These are phyloP conservation scores for Caryopteris hybrid DNA, from an alignment of 305 asterid genomes.

Conservation along the genomic window DNA sequence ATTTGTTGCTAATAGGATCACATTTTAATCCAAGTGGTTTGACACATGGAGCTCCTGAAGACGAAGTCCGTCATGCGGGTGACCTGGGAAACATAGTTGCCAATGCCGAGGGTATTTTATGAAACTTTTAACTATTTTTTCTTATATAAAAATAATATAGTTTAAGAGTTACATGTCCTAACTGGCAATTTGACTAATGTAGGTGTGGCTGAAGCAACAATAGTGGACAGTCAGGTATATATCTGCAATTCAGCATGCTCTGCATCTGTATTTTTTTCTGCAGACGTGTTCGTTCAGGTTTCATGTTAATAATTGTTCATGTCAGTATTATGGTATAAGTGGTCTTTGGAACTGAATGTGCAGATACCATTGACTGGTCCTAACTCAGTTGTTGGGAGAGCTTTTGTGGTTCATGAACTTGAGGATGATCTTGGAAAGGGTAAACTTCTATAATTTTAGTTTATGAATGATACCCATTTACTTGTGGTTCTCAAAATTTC, in stretches of 20 bases:
- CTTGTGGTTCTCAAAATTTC: slow-evolving; percentile 4
- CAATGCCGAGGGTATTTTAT: slow-evolving; percentile 66
- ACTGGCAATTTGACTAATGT: slow-evolving; percentile 22
- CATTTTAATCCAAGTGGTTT: slow-evolving; percentile 80
- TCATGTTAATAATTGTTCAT: slow-evolving; percentile 2
- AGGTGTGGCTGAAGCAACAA: slow-evolving; percentile 93
- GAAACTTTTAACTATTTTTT: neutral
- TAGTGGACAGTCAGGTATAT: slow-evolving; percentile 78
- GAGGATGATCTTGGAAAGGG: slow-evolving; percentile 99
- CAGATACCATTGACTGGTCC: slow-evolving; percentile 90
- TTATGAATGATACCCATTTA: neutral
- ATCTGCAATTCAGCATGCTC: too few relatives aligned
- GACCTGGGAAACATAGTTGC: slow-evolving; percentile 99
- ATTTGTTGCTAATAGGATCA: slow-evolving; percentile 49
- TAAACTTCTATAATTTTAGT: slow-evolving; percentile 22
- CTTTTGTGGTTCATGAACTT: slow-evolving; percentile 92
- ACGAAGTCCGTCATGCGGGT: slow-evolving; percentile 97
- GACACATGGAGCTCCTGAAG: slow-evolving; percentile 96
- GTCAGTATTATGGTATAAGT: neutral
- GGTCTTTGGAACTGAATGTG: slow-evolving; percentile 4
- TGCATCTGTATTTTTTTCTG: neutral
- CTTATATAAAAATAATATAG: too few relatives aligned
- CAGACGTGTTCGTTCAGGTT: neutral
- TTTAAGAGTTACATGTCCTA: neutral
- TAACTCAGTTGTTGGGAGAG: slow-evolving; percentile 86